phyloP scores from a whole-genome alignment of 371 early-diverging fungal species.

The Mucor racemosus region DNA sequence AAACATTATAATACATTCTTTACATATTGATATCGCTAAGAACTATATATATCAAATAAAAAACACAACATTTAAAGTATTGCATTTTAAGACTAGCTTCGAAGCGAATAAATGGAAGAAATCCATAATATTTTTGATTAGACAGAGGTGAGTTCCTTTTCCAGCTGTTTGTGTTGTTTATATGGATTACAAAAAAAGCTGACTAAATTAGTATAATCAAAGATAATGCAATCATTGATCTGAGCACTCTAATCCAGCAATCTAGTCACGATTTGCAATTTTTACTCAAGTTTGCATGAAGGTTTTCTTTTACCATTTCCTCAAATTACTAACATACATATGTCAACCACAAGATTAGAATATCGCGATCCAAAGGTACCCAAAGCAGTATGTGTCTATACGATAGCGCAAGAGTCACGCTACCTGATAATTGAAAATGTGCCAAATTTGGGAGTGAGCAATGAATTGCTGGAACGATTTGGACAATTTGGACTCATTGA shows the following conservation, averaged over 20 bases:
- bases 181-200: no score
- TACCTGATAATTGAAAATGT: conserved; percentile 56
- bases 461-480: conserved; percentile 42
- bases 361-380: conserved; percentile 43
- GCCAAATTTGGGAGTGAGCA: conserved; percentile 39
- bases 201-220: no score
- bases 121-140: no score
- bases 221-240: background rate
- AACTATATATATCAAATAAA: no score
- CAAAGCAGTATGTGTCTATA: conserved; percentile 54
- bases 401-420: conserved; percentile 59
- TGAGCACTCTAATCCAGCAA: background rate
- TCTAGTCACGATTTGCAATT: background rate
- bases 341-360: conserved; percentile 21
- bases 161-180: no score
- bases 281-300: background rate
- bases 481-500: conserved; percentile 40
- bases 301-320: background rate
- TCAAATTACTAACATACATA: background rate
- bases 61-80: no score
- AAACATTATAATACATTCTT: no score
- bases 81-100: no score
- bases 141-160: no score
- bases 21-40: no score
- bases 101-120: no score